Evolutionary conservation across 192 early-diverging fungal genomes (phyloP), one percentile per base, ranked within the genome.

Genomic region (Linderina pennispora): DNA sequence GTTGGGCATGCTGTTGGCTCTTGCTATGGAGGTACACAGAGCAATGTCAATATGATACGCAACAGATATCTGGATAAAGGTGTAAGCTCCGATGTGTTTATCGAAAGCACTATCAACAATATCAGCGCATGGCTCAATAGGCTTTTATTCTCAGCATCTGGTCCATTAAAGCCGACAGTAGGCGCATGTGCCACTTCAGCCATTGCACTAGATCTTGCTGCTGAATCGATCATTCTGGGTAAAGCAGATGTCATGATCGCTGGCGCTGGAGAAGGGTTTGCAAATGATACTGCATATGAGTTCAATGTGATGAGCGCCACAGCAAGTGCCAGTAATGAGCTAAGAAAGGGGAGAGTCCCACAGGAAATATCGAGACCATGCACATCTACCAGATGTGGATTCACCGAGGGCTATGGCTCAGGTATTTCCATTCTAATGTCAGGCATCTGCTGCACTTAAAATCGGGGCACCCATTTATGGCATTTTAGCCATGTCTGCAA

Each of bases 291-390:
- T 32, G 83, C 83, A 8, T 85, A 87, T 53, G 90, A 92, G 66
- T 92, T 92, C 52, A 87, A 86, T 46, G 88, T 91, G 80, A 92
- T 92, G 90, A 91, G 88, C 77, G 90, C 90, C 23, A 92, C 90
- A n/a, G 80, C 80, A 50, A 88, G 85, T 65, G 69, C 87, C 42
- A 68, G 79, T 38, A 84, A 88, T 23, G 90, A 92, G 69, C 74
- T 91, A 37, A 85, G 79, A 9, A 76, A 77, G 23, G 90, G 90
- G 28, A 83, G 90, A 50, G 82, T 85, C n/a, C 90, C 90, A 17
- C 46, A 67, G 42, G 90, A 92, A 50, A 90, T 90, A 87, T 90
- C 80, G 59, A 82, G 90, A 22, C 90, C 90, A 45, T 79, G 85
- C 9, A 85, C 88, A 40, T 78, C 85, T n/a, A 85, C 87, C 26